These are phyloP conservation scores for Gymnopus androsaceus DNA, from an alignment of 1,284 basidiomycete species.

Conservation along the genomic window DNA sequence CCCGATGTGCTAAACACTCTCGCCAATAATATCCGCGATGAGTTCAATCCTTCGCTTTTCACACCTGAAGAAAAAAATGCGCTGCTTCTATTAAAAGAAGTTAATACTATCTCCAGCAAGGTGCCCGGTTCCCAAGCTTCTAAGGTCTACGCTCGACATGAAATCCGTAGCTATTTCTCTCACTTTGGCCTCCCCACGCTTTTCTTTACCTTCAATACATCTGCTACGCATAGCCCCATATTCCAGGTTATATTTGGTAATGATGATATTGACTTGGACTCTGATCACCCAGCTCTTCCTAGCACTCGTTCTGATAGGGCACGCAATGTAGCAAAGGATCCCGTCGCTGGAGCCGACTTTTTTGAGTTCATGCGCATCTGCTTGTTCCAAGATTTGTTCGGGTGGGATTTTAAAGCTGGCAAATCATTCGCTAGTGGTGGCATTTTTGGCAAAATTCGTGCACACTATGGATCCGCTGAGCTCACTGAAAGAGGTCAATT, in stretches of 20 bases:
- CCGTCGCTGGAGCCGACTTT: slow-evolving; percentile 28
- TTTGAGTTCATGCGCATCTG: slow-evolving; percentile 32
- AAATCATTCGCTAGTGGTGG: slow-evolving; percentile 19
- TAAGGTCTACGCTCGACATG: slow-evolving; percentile 26
- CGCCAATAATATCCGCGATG: slow-evolving; percentile 3
- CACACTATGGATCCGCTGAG: slow-evolving; percentile 33
- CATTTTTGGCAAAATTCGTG: slow-evolving; percentile 26
- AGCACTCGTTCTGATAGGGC: slow-evolving; percentile 11
- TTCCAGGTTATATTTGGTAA: slow-evolving; percentile 29
- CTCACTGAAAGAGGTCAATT: slow-evolving; percentile 31
- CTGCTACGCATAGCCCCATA: slow-evolving; percentile 31
- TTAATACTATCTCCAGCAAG: slow-evolving; percentile 28
- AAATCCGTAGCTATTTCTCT: slow-evolving; percentile 29
- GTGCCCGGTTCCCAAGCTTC: slow-evolving; percentile 31
- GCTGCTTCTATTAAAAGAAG: slow-evolving; percentile 24
- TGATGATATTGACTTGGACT: slow-evolving; percentile 23
- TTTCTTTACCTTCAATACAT: slow-evolving; percentile 34
- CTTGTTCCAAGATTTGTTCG: slow-evolving; percentile 26
- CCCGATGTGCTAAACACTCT: slow-evolving; percentile 15
- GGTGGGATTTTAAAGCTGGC: slow-evolving; percentile 13
- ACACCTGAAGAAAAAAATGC: slow-evolving; percentile 15
- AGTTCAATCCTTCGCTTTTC: background rate
- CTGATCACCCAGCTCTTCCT: slow-evolving; percentile 9
- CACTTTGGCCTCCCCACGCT: slow-evolving; percentile 29
- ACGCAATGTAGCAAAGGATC: slow-evolving; percentile 27